Conservation (phyloP, 2,329 filamentous ascomycete species). For the Arthroderma sp. region DNA sequence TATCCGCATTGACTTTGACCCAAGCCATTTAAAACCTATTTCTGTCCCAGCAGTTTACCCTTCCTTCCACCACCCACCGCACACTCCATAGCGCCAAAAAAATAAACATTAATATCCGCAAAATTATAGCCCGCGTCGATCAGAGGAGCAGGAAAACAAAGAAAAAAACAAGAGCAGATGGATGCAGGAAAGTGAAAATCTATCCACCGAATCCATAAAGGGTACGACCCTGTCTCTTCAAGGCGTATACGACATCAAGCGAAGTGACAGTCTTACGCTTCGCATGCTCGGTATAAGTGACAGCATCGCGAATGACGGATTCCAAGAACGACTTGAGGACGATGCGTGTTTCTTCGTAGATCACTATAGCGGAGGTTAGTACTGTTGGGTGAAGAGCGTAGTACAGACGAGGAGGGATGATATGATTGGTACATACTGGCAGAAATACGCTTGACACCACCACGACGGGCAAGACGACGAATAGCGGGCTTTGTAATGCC, state of each 20-base stretch:
- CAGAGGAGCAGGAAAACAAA: no score
- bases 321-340: slow-evolving; percentile 76
- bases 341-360: slow-evolving; percentile 72
- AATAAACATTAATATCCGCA: no score
- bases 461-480: slow-evolving; percentile 95
- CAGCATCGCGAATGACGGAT: slow-evolving; percentile 64
- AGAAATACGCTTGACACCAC: slow-evolving; percentile 99
- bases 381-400: no score
- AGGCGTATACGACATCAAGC: slow-evolving; percentile 49
- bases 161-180: no score
- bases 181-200: no score
- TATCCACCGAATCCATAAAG: slow-evolving; percentile 87
- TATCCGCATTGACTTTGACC: no score
- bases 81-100: no score
- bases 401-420: not conserved
- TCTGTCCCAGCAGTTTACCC: no score
- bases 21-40: no score
- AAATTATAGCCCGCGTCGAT: no score
- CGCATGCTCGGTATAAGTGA: slow-evolving; percentile 73
- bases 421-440: slow-evolving; percentile 51
- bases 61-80: no score
- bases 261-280: slow-evolving; percentile 51
- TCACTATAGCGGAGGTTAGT: slow-evolving; percentile 37
- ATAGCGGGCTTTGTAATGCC: slow-evolving; percentile 98
- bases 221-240: slow-evolving; percentile 54